Base-by-base conservation (phyloP, 495 filamentous ascomycete species). In the Aspergillus avenaceus region DNA sequence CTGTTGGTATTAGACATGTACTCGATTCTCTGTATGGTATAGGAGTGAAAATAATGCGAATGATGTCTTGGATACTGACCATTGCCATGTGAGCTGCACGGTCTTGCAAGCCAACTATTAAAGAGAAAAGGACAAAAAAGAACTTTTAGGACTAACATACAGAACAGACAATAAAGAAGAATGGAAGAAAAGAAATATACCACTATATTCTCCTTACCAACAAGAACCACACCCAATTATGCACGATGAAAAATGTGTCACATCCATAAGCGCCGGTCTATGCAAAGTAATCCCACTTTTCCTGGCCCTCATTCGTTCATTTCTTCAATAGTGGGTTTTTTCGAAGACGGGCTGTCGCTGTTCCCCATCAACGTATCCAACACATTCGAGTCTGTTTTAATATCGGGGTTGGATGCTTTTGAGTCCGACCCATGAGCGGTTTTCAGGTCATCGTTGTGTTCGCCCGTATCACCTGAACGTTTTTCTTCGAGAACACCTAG, bases 401-500 rank as follows among this genome's bases (percentile, higher is more conserved):
- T 32, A 36, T 58, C 49, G 9, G 52, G 18, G 14, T 18, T 37
- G 14, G 43, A 41, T 19, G 27, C 47, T 3, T 3, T 13, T 9
- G 12, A n/a, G 29, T n/a, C 14, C 11, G 5, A n/a, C 14, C 52
- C 31, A 8, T 25, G 14, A 16, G 47, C 41, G 40, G 59, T 57
- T 26, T 60, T 45, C 19, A 55, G 51, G 8, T 44, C 46, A 12
- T 63, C 64, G 2, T 45, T 50, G 3, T 49, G 55, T 45, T 54
- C 52, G 5, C 41, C 48, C 4, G 38, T 36, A 24, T 58, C 62
- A 18, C 48, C 58, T 11, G 53, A 55, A 21, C 55, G 63, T 41
- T 71, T 74, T 50, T 80, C 71, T 57, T 79, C 73, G 18, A 81
- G 54, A 5, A 81, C 77, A 3, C 77, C 77, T 8, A 81, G 54